Evolutionary conservation across 2,329 filamentous ascomycete genomes (phyloP).

Genomic region (Mycosphaerelloides madeirae): DNA sequence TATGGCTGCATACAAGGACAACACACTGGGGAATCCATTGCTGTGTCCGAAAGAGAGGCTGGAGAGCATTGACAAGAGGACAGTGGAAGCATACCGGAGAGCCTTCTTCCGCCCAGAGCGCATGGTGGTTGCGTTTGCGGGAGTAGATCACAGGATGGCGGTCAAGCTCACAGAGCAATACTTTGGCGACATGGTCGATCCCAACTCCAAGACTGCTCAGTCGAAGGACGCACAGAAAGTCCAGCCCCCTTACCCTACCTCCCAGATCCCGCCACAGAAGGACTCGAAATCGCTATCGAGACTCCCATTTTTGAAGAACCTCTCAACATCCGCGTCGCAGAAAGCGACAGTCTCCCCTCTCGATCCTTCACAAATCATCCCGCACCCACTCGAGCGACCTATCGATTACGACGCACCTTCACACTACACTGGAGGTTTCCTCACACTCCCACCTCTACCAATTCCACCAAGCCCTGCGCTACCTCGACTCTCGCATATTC

Average conservation of each 20-base stretch:
- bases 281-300: conserved; percentile 70
- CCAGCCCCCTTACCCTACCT: conserved; percentile 30
- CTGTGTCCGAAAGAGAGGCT: conserved; percentile 85
- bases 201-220: conserved; percentile 23
- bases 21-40: conserved; percentile 89
- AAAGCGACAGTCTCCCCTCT: conserved; percentile 56
- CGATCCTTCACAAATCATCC: conserved; percentile 42
- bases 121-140: conserved; percentile 92
- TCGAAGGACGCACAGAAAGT: conserved; percentile 22
- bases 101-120: conserved; percentile 84
- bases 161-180: conserved; percentile 74
- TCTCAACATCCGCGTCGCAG: conserved; percentile 67
- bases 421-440: conserved; percentile 90
- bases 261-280: conserved; percentile 42
- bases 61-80: conserved; percentile 64
- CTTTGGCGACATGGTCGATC: conserved; percentile 77
- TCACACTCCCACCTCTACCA: conserved; percentile 75
- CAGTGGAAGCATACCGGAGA: conserved; percentile 73
- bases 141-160: conserved; percentile 76
- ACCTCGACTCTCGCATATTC: conserved; percentile 83
- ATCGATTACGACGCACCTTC: conserved; percentile 61
- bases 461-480: conserved; percentile 71
- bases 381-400: conserved; percentile 41
- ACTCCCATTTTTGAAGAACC: conserved; percentile 84
- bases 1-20: conserved; percentile 91